Evolutionary conservation across 495 filamentous ascomycete species (phyloP).

Genomic region (Tetracladium marchalianum): DNA sequence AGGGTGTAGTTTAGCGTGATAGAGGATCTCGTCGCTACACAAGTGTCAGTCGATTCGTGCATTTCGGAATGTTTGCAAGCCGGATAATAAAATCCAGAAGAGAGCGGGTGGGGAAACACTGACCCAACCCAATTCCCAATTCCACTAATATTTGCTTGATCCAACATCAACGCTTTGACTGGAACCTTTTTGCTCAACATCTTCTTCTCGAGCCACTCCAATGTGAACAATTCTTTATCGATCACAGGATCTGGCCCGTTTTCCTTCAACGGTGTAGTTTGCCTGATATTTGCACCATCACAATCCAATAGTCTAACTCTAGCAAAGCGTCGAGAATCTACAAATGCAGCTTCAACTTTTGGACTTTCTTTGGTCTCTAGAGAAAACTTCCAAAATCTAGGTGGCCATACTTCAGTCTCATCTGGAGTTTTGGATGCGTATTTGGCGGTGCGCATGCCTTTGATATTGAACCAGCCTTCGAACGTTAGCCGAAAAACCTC

Average conservation of each 20-base stretch:
- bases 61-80: background rate
- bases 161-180: slow-evolving; percentile 75
- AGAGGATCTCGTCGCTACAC: slow-evolving; percentile 73
- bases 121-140: slow-evolving; percentile 92
- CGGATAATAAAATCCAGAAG: background rate
- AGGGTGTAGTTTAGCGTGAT: slow-evolving; percentile 78
- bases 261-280: slow-evolving; percentile 68
- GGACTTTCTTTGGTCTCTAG: slow-evolving; percentile 48
- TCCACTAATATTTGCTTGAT: slow-evolving; percentile 84
- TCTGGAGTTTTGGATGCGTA: slow-evolving; percentile 56
- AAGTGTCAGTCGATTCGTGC: slow-evolving; percentile 4
- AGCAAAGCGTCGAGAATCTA: slow-evolving; percentile 66
- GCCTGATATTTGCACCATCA: slow-evolving; percentile 59
- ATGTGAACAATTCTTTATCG: slow-evolving; percentile 67
- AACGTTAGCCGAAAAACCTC: slow-evolving; percentile 14
- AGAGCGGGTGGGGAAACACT: background rate
- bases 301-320: slow-evolving; percentile 78
- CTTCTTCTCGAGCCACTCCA: slow-evolving; percentile 59
- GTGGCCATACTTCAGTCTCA: slow-evolving; percentile 66
- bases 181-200: slow-evolving; percentile 67
- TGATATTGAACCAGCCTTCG: slow-evolving; percentile 77
- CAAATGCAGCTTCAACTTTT: slow-evolving; percentile 68
- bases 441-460: slow-evolving; percentile 62
- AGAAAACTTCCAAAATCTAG: slow-evolving; percentile 80
- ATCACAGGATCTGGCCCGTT: slow-evolving; percentile 90